Evolutionary conservation across 352 stramenopile genomes (phyloP).

Genomic region (Globisporangium recalcitrans): DNA sequence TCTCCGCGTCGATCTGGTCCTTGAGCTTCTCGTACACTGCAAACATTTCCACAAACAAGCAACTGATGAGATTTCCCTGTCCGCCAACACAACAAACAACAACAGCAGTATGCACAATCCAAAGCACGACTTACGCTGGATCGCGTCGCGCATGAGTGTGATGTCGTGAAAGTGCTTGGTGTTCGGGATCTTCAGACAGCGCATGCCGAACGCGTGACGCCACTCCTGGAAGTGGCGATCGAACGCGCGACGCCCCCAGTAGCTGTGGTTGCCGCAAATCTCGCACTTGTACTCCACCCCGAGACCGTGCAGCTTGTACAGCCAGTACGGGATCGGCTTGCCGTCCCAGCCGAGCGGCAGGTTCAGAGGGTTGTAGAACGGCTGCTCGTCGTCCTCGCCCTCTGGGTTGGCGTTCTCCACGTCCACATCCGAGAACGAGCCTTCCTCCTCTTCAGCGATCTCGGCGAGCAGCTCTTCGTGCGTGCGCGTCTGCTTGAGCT

Average conservation of each 20-base stretch:
- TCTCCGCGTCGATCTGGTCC: slow-evolving; percentile 89
- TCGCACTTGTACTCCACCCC: slow-evolving; percentile 99
- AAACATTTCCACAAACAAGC: slow-evolving; percentile 17
- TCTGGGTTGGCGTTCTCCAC: slow-evolving; percentile 63
- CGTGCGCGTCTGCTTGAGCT: slow-evolving; percentile 85
- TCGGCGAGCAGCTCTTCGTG: slow-evolving; percentile 84
- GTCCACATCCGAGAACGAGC: slow-evolving; percentile 75
- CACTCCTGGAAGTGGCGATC: slow-evolving; percentile 98
- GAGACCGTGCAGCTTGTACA: slow-evolving; percentile 99
- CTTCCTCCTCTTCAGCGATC: slow-evolving; percentile 85
- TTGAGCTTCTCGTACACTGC: slow-evolving; percentile 96
- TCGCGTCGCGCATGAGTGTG: slow-evolving; percentile 96
- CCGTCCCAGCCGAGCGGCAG: slow-evolving; percentile 98
- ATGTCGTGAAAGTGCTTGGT: slow-evolving; percentile 99
- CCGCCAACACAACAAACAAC: slow-evolving; percentile 7
- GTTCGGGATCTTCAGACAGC: slow-evolving; percentile 98
- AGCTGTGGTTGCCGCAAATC: slow-evolving; percentile 98
- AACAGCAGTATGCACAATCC: background rate
- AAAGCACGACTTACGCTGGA: slow-evolving; percentile 46
- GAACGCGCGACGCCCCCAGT: slow-evolving; percentile 95
- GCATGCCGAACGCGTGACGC: slow-evolving; percentile 97
- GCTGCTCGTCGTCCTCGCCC: slow-evolving; percentile 92
- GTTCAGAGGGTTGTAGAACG: slow-evolving; percentile 99
- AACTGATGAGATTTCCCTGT: background rate
- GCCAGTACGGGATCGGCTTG: slow-evolving; percentile 99